These are phyloP conservation scores for Penicillium griseofulvum DNA, from an alignment of 2,329 filamentous ascomycete genomes.

Conservation along the genomic window DNA sequence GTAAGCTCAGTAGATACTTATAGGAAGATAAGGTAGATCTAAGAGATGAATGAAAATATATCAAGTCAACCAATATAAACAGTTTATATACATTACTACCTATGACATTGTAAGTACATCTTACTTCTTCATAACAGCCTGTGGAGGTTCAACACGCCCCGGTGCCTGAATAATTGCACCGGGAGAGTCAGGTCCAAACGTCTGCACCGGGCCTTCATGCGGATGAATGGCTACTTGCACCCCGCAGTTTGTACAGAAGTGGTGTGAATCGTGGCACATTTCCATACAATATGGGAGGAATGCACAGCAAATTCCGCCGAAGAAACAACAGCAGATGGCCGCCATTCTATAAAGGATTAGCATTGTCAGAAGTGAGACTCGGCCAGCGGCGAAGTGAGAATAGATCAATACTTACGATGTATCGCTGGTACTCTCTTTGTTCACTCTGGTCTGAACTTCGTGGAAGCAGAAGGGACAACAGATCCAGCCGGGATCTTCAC, in stretches of 20 bases:
- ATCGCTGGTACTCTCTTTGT: constrained; percentile 13
- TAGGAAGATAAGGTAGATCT: neutral
- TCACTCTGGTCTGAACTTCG: constrained; percentile 7
- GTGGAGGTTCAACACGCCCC: neutral
- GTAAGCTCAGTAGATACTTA: neutral
- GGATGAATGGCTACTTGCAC: neutral
- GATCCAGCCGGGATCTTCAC: constrained; percentile 10
- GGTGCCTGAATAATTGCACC: neutral
- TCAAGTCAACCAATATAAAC: neutral
- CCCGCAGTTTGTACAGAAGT: constrained; percentile 13
- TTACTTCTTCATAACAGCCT: constrained; percentile 2
- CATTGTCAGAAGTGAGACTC: neutral
- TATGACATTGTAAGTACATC: too few relatives aligned
- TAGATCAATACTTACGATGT: constrained; percentile 10
- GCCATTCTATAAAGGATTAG: constrained; percentile 13
- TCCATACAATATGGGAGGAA: constrained; percentile 17
- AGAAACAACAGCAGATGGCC: constrained; percentile 13
- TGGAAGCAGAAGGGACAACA: constrained; percentile 17
- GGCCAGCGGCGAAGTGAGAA: neutral
- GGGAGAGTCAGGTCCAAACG: neutral
- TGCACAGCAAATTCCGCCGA: constrained; percentile 15
- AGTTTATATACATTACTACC: neutral
- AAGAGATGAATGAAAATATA: neutral
- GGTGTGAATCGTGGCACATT: constrained; percentile 18
- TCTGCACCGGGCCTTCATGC: neutral